phyloP scores from a whole-genome alignment of 768 basidiomycete species.

The Lactifluus pinguis region DNA sequence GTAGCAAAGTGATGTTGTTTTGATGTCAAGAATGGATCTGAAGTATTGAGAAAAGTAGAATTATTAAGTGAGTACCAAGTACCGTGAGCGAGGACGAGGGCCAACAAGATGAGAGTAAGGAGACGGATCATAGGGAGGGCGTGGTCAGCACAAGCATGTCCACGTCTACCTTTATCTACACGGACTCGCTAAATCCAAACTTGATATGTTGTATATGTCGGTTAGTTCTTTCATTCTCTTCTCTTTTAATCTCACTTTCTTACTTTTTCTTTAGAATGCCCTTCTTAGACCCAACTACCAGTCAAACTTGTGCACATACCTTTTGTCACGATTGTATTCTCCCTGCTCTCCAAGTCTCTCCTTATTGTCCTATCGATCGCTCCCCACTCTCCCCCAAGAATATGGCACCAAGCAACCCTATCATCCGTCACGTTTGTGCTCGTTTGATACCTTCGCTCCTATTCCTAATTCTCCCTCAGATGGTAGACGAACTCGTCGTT shows the following conservation, averaged over 20 bases:
- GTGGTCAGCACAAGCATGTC: neutral
- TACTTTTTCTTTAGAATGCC: constrained; percentile 38
- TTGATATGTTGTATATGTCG: constrained; percentile 19
- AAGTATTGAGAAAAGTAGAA: constrained; percentile 76
- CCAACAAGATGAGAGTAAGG: constrained; percentile 32
- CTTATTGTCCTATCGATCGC: constrained; percentile 80
- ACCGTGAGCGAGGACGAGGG: constrained; percentile 45
- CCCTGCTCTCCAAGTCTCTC: constrained; percentile 55
- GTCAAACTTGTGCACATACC: constrained; percentile 71
- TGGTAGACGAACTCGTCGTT: constrained; percentile 76
- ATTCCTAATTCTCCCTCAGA: constrained; percentile 30
- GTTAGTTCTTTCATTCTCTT: neutral
- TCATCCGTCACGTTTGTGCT: constrained; percentile 60
- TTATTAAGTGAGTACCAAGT: constrained; percentile 57
- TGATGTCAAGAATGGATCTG: constrained; percentile 59
- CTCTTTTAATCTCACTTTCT: neutral
- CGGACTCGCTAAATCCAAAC: constrained; percentile 15
- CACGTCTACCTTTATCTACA: constrained; percentile 8
- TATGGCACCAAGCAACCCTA: constrained; percentile 58
- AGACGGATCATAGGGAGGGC: neutral
- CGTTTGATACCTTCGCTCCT: neutral
- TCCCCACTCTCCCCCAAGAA: constrained; percentile 51
- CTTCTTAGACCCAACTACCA: constrained; percentile 68
- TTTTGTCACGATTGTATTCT: constrained; percentile 79
- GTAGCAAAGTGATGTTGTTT: constrained; percentile 58